Conservation (phyloP, 495 filamentous ascomycete genomes). For the Niebla homalea region DNA sequence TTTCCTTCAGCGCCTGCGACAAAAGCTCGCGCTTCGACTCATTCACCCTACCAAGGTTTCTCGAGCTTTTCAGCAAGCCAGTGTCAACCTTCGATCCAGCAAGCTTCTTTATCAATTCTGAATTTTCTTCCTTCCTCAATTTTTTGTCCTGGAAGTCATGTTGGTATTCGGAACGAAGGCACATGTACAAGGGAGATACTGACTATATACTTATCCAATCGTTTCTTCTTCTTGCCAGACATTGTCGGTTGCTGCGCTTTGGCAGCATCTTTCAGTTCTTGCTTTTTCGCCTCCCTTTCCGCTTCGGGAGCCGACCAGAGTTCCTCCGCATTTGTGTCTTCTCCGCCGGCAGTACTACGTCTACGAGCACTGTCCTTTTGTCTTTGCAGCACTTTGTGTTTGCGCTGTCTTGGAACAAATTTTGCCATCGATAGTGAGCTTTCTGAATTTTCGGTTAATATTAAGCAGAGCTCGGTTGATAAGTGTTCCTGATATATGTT, state of each 20-base stretch:
- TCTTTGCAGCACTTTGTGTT: slow-evolving; percentile 54
- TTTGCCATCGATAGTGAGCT: slow-evolving; percentile 42
- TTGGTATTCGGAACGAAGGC: neutral
- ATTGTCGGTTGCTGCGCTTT: slow-evolving; percentile 51
- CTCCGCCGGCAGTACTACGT: slow-evolving; percentile 21
- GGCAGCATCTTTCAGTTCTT: slow-evolving; percentile 53
- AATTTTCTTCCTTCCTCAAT: slow-evolving; percentile 84
- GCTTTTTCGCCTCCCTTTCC: slow-evolving; percentile 55
- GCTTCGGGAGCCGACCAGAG: slow-evolving; percentile 51
- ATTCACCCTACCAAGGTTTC: slow-evolving; percentile 51
- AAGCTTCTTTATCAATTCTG: slow-evolving; percentile 70
- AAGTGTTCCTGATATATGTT: neutral
- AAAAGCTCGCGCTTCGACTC: slow-evolving; percentile 56
- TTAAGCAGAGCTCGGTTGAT: neutral
- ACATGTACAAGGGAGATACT: slow-evolving; percentile 8
- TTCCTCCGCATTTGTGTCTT: slow-evolving; percentile 60
- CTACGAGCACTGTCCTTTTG: slow-evolving; percentile 30
- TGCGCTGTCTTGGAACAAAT: slow-evolving; percentile 67
- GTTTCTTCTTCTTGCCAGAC: slow-evolving; percentile 83
- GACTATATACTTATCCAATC: slow-evolving; percentile 91
- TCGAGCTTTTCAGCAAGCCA: slow-evolving; percentile 60
- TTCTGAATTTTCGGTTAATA: neutral
- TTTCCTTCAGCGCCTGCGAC: slow-evolving; percentile 43
- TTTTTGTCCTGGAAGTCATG: slow-evolving; percentile 55
- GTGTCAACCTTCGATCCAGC: slow-evolving; percentile 69